Evolutionary conservation across 139 green algal species (phyloP), one percentile per base, ranked within the genome.

Genomic region (Edaphochlamys debaryana): DNA sequence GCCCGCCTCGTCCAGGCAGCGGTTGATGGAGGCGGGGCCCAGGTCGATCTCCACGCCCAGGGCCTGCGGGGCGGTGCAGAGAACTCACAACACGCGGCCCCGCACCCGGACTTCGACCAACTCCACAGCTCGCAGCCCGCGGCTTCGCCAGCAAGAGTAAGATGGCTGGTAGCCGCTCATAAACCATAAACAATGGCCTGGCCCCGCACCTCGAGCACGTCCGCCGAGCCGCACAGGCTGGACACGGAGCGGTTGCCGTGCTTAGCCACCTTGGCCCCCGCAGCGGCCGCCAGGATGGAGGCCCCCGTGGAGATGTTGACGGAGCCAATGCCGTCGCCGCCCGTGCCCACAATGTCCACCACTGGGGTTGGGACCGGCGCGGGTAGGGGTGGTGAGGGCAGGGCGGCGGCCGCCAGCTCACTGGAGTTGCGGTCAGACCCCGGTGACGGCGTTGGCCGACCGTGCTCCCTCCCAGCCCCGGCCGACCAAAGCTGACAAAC

Each of bases 251-350:
- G 90, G 81, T 92, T 98, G 82, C 97, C 97, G 80, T 99, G 97
- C 92, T 99, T 99, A 72, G 97, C 98, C 19, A 99, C 84, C 63
- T 94, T 93, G 8, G 95, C 97, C 11, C 98, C 98, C 27, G 97
- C 98, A 7, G 96, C 97, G 19, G 98, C 98, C 36, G 96, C 96
- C 17, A 99, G 71, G 34, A 99, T 91, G 76, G 89, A 97, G 6
- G 98, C 93, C 9, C 98, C 98, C 1, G 98, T 99, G 48, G 92
- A 98, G 85, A 99, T 99, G 93, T 99, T 99, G 56, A 99, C 96
- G 23, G 95, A 98, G 58, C 97, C 97, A 56, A 98, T 98, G 89
- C 94, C 94, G 87, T 99, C 98, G 22, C 98, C 98, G 37, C 98
- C 98, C 0, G 98, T 99, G 50, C 98, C 98, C 76, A 99, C 98